phyloP scores from a whole-genome alignment of 768 basidiomycete species.

The Strobilomyces dryophilus region DNA sequence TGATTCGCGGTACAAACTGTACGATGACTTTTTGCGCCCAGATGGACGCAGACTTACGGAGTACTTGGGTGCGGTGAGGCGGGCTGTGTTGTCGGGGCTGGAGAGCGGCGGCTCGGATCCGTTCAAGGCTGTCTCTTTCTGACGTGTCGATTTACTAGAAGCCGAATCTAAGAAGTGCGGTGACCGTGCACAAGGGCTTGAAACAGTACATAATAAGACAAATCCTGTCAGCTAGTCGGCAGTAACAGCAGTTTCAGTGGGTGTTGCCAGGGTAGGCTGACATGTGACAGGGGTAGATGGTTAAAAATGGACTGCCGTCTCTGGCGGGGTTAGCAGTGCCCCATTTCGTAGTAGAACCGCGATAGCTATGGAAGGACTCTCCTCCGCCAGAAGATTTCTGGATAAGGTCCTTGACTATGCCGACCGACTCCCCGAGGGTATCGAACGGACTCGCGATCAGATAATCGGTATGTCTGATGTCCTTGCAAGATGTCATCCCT shows the following conservation, averaged over 20 bases:
- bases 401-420: constrained; percentile 35
- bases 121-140: constrained; percentile 44
- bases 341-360: not conserved
- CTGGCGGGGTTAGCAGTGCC: not conserved
- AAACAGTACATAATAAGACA: too few relatives aligned
- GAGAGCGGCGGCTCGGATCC: constrained; percentile 77
- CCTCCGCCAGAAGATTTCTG: constrained; percentile 38
- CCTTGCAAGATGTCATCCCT: not conserved
- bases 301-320: not conserved
- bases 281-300: constrained; percentile 5
- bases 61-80: constrained; percentile 71
- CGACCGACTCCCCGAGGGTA: constrained; percentile 35
- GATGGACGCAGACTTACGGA: constrained; percentile 60
- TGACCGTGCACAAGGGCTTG: not conserved
- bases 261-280: not conserved
- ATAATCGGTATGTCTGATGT: constrained; percentile 29
- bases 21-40: constrained; percentile 72
- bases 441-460: constrained; percentile 34
- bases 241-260: not conserved
- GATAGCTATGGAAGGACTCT: not conserved
- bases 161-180: not conserved
- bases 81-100: constrained; percentile 66
- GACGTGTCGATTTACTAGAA: constrained; percentile 3
- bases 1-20: constrained; percentile 80
- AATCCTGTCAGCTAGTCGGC: not conserved